Evolutionary conservation across 129 eudicot genomes (phyloP).

Genomic region (Kitagawia praeruptora): DNA sequence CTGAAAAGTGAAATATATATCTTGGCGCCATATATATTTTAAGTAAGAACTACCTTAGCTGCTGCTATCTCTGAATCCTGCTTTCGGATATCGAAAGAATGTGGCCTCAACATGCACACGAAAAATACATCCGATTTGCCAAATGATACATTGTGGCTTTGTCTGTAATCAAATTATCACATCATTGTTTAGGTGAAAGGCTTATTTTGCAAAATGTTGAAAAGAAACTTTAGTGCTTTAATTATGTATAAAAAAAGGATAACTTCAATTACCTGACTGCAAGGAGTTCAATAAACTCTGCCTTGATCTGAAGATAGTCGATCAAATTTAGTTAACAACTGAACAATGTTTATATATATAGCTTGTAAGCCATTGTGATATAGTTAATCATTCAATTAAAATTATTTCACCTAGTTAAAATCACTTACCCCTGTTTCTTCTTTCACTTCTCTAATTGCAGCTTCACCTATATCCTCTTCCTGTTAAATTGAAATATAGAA

Average conservation of each 20-base stretch:
- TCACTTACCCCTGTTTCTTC: constrained; percentile 20
- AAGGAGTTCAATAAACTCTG: constrained; percentile 47
- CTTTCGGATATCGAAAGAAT: too few species aligned
- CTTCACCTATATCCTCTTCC: constrained; percentile 53
- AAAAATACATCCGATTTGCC: too few species aligned
- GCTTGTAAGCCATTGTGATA: neutral
- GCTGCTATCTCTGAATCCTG: too few species aligned
- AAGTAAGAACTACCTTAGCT: too few species aligned
- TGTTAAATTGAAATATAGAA: constrained; percentile 10
- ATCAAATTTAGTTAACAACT: neutral
- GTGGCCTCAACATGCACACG: too few species aligned
- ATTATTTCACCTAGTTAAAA: neutral
- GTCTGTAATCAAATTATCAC: neutral
- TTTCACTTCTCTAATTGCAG: constrained; percentile 56
- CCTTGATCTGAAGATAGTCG: constrained; percentile 29
- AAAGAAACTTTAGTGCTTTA: neutral
- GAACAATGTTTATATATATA: neutral
- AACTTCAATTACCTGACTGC: constrained; percentile 34
- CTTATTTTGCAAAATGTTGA: too few species aligned
- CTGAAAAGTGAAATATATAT: neutral
- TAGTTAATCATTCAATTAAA: neutral
- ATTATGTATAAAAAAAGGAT: neutral
- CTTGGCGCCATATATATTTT: neutral
- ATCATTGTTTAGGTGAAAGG: neutral
- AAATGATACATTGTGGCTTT: too few species aligned